phyloP scores from a whole-genome alignment of 306 rosid species.

The Trichosanthes cucumerina region DNA sequence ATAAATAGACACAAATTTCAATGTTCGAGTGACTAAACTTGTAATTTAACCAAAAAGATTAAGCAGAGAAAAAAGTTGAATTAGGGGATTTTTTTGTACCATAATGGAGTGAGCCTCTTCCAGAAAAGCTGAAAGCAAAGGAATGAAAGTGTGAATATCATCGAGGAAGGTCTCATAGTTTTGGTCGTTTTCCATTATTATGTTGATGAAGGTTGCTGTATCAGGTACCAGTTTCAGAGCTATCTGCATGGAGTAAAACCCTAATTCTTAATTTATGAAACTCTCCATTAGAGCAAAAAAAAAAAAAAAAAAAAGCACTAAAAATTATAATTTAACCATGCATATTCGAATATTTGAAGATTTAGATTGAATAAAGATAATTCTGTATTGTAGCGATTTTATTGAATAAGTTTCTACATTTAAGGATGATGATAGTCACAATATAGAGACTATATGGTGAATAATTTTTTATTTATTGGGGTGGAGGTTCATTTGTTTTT shows the following conservation, averaged over 20 bases:
- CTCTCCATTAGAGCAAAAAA: not conserved
- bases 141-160: constrained; percentile 35
- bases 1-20: no score
- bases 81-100: constrained; percentile 21
- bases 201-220: constrained; percentile 28
- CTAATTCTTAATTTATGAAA: constrained; percentile 6
- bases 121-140: constrained; percentile 43
- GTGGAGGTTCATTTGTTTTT: no score
- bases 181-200: constrained; percentile 38
- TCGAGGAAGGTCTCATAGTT: constrained; percentile 27
- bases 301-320: no score
- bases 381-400: no score
- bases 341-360: no score
- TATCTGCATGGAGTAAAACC: constrained; percentile 33
- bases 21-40: no score
- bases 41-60: no score
- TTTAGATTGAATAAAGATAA: no score
- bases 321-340: not conserved
- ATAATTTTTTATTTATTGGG: no score
- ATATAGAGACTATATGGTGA: no score
- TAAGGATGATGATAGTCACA: no score
- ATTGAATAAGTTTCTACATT: no score
- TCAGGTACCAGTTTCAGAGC: constrained; percentile 64
- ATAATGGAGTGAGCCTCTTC: constrained; percentile 40
- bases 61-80: not conserved